Evolutionary conservation across 768 basidiomycete species (phyloP).

Genomic region (Boletus coccyginus): DNA sequence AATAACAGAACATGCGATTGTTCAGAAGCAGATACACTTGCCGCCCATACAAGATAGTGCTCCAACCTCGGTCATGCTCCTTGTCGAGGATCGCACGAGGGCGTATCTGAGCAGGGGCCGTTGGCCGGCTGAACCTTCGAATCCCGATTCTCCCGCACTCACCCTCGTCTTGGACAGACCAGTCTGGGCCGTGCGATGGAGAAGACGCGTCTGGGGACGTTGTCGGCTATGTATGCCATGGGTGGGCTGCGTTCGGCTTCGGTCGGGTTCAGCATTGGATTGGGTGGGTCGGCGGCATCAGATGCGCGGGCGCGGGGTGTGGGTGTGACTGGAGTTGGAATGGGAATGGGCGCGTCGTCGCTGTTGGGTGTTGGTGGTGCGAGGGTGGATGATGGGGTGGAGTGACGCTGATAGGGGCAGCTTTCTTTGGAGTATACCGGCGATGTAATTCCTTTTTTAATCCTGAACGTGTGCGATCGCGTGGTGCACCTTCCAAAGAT

Average conservation of each 20-base stretch:
- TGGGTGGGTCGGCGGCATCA: constrained; percentile 17
- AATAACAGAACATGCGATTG: background rate
- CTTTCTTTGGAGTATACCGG: too few species aligned
- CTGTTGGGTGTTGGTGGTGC: background rate
- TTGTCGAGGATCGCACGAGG: constrained; percentile 23
- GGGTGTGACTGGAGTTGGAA: background rate
- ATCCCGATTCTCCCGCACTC: constrained; percentile 53
- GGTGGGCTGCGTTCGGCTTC: constrained; percentile 49
- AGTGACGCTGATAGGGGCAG: constrained; percentile 4
- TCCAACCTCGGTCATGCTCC: constrained; percentile 5
- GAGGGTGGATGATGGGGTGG: constrained; percentile 15
- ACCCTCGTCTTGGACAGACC: constrained; percentile 7
- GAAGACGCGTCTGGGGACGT: constrained; percentile 41
- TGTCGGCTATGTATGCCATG: constrained; percentile 64
- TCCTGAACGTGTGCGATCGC: too few species aligned
- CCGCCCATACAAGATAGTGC: constrained; percentile 1
- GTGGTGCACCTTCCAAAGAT: too few species aligned
- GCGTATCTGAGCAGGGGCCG: constrained; percentile 20
- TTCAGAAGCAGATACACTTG: background rate
- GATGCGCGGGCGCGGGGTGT: constrained; percentile 5
- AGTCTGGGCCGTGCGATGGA: constrained; percentile 15
- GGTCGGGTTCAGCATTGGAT: constrained; percentile 24
- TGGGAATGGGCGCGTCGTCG: background rate
- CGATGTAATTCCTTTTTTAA: too few species aligned
- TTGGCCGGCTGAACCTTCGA: constrained; percentile 48